Conservation (phyloP, 495 filamentous ascomycete species). For the Pseudoneurospora amorphoporcata region DNA sequence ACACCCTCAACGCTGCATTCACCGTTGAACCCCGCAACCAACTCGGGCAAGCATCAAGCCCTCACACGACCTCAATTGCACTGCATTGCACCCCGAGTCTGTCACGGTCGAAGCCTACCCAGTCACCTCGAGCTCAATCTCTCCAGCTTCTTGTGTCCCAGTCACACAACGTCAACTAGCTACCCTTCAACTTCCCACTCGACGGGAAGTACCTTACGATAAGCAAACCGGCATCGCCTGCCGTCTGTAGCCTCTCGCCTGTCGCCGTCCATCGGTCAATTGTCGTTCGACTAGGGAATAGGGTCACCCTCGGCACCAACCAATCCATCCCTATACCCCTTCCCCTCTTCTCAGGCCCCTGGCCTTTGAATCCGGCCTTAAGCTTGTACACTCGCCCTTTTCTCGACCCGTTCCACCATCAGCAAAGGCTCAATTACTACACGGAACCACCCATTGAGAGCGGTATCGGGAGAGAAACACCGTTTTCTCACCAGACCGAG, state of each 20-base stretch:
- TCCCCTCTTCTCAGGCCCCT: not conserved
- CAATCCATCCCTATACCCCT: not conserved
- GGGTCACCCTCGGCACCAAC: slow-evolving; percentile 1
- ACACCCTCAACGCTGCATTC: not conserved
- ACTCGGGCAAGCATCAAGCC: not conserved
- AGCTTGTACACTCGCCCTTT: not conserved
- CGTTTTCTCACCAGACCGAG: not conserved
- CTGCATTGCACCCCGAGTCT: not conserved
- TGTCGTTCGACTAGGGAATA: slow-evolving; percentile 14
- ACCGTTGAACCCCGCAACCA: not conserved
- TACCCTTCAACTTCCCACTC: not conserved
- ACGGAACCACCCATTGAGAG: not conserved
- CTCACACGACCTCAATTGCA: not conserved
- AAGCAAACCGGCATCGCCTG: not conserved
- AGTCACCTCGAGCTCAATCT: not conserved
- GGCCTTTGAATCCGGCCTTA: not conserved
- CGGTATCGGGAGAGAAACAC: not conserved
- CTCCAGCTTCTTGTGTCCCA: not conserved
- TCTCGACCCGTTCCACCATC: not conserved
- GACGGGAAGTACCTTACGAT: not conserved
- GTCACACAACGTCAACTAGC: not conserved
- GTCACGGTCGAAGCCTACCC: not conserved
- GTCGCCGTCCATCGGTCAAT: slow-evolving; percentile 15
- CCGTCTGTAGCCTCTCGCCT: not conserved
- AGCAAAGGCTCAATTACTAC: not conserved